Percentiles rank a stretch among this genome's conserved stretches.
These are phyloP conservation scores for Stygiomarasmius scandens DNA, from an alignment of 1,284 basidiomycete genomes.

Conservation along the genomic window DNA sequence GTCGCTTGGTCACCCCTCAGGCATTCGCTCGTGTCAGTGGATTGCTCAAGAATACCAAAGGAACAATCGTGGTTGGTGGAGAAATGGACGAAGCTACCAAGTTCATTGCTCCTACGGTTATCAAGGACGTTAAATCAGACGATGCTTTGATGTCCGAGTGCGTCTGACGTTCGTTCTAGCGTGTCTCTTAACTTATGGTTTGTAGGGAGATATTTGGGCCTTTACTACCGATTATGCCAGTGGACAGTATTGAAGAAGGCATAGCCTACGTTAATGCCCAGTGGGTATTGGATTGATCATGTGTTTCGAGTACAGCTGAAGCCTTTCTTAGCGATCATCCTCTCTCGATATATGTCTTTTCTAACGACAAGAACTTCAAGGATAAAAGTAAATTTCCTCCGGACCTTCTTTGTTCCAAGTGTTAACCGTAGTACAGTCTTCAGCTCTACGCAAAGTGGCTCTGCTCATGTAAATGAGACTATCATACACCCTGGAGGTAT, in stretches of 20 bases:
- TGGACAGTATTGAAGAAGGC: constrained; percentile 72
- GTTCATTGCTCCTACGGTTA: constrained; percentile 71
- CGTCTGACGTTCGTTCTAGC: constrained; percentile 25
- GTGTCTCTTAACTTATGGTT: background rate
- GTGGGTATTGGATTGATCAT: constrained; percentile 34
- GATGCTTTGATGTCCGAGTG: constrained; percentile 81
- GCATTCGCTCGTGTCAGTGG: constrained; percentile 67
- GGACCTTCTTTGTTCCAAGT: background rate
- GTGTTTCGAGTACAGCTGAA: background rate
- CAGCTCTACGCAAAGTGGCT: constrained; percentile 68
- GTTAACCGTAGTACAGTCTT: constrained; percentile 46
- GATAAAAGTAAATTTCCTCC: constrained; percentile 48
- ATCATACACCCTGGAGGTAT: constrained; percentile 57
- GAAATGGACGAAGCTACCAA: constrained; percentile 58
- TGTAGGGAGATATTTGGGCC: constrained; percentile 76
- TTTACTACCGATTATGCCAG: constrained; percentile 76
- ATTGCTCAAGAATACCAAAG: constrained; percentile 70
- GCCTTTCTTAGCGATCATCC: constrained; percentile 63
- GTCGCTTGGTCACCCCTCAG: constrained; percentile 50
- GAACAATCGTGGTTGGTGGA: constrained; percentile 74
- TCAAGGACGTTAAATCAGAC: constrained; percentile 61
- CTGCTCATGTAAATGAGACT: constrained; percentile 68
- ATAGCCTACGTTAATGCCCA: constrained; percentile 68
- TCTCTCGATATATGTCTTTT: constrained; percentile 78
- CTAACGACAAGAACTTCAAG: constrained; percentile 61